These are phyloP conservation scores for Prosopis cineraria DNA, from an alignment of 306 rosid genomes.

Conservation along the genomic window DNA sequence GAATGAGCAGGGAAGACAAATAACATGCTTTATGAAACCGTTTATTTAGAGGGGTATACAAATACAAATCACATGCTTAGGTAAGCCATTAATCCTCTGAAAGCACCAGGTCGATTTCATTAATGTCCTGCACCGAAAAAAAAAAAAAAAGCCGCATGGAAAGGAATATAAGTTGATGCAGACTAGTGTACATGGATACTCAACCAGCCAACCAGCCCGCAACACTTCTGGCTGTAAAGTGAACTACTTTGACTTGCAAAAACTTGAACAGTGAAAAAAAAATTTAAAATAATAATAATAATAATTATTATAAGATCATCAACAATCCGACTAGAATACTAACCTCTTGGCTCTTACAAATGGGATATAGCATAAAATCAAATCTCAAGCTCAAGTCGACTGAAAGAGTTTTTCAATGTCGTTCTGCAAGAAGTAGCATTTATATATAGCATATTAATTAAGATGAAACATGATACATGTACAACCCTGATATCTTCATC, in stretches of 20 bases:
- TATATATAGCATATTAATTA: constrained; percentile 14
- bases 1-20: too few species aligned
- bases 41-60: neutral
- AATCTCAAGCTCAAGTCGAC: constrained; percentile 55
- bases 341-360: constrained; percentile 32
- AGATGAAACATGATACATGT: neutral
- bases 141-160: neutral
- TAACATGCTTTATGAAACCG: too few species aligned
- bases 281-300: neutral
- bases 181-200: neutral
- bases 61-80: neutral
- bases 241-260: too few species aligned
- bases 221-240: neutral
- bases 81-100: neutral
- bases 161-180: neutral
- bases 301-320: neutral
- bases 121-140: neutral
- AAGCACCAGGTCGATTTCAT: neutral
- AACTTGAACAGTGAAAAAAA: too few species aligned
- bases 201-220: neutral
- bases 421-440: constrained; percentile 62
- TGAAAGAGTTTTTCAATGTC: constrained; percentile 69
- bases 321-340: constrained; percentile 28
- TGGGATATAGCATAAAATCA: neutral
- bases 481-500: neutral